phyloP scores from a whole-genome alignment of 192 early-diverging fungal genomes.

The Nowakowskiella sp. region DNA sequence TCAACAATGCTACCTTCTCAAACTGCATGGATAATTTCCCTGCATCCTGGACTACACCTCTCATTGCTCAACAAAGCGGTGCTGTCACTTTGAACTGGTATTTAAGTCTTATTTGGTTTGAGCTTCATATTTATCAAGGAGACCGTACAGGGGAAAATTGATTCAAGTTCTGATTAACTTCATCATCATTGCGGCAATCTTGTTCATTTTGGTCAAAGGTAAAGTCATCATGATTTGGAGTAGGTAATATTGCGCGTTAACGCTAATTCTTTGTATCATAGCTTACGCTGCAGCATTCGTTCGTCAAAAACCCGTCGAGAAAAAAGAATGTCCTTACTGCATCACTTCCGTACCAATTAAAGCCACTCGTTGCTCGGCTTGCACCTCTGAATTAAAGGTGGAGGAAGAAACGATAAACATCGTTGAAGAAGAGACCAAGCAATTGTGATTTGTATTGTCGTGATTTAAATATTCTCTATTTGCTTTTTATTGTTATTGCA shows the following conservation, averaged over 20 bases:
- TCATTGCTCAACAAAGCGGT: constrained; percentile 13
- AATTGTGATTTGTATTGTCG: no score
- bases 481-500: no score
- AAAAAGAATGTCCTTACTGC: constrained; percentile 28
- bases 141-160: constrained; percentile 59
- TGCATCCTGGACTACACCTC: neutral
- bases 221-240: constrained; percentile 5
- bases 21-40: constrained; percentile 4
- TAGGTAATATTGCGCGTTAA: neutral
- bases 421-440: no score
- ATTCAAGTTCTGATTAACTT: constrained; percentile 58
- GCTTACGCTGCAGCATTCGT: constrained; percentile 30
- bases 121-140: no score
- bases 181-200: constrained; percentile 43
- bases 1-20: neutral
- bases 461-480: no score
- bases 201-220: constrained; percentile 58
- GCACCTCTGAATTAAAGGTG: constrained; percentile 25
- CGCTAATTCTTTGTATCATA: no score
- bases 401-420: no score
- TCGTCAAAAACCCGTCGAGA: constrained; percentile 5
- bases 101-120: no score
- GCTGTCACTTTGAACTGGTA: constrained; percentile 47
- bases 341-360: constrained; percentile 32
- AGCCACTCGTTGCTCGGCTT: constrained; percentile 29